Evolutionary conservation across 257 asterid species (phyloP).

Genomic region (Ilex asprella): DNA sequence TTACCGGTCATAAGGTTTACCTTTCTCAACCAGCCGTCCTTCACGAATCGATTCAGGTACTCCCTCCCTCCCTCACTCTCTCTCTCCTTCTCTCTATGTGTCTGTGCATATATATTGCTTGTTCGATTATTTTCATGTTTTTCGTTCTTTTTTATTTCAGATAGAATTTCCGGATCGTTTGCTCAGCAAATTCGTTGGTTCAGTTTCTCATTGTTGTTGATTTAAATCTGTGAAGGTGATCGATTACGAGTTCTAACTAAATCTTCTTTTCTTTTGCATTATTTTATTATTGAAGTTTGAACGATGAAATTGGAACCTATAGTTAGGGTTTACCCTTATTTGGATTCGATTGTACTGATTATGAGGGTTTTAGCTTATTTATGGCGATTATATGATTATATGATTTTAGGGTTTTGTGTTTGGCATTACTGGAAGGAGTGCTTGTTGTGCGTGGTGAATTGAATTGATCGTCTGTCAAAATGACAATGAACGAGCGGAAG

Average conservation of each 20-base stretch:
- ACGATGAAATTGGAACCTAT: no score
- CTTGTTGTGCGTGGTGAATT: constrained; percentile 15
- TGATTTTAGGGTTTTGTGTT: constrained; percentile 1
- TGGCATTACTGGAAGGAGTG: constrained; percentile 9
- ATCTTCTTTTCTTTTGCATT: no score
- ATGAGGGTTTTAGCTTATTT: constrained; percentile 8
- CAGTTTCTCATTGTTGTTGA: no score
- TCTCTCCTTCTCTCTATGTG: neutral
- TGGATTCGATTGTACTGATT: neutral
- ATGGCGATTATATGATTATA: neutral
- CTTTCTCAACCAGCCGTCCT: no score
- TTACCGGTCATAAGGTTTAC: constrained; percentile 1
- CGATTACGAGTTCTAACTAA: no score
- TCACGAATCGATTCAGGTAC: constrained; percentile 3
- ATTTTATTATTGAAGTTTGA: no score
- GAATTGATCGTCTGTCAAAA: constrained; percentile 18
- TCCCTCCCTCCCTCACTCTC: constrained; percentile 6
- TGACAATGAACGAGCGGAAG: constrained; percentile 67
- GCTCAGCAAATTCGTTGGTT: no score
- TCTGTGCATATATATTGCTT: neutral
- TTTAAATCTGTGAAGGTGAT: no score
- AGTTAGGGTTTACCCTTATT: constrained; percentile 2
- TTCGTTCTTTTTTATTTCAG: neutral
- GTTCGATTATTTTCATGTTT: constrained; percentile 4
- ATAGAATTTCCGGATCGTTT: no score